Conservation (phyloP, 495 filamentous ascomycete species). For the Penicillium chermesinum region DNA sequence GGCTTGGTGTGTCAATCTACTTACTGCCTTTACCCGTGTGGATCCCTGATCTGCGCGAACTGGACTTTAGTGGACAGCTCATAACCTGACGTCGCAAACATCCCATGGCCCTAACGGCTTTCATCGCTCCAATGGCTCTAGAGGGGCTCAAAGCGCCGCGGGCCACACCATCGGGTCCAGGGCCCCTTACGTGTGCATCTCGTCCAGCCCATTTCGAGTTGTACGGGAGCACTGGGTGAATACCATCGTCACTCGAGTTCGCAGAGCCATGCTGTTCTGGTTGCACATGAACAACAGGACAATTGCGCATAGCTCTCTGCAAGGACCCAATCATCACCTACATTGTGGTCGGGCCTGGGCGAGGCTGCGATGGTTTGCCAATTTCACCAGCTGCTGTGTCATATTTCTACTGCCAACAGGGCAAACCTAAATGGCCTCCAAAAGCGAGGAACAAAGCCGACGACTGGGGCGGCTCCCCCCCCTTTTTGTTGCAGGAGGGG, state of each 20-base stretch:
- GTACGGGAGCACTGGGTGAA: too few relatives aligned
- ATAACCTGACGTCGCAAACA: constrained; percentile 17
- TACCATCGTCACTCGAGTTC: too few relatives aligned
- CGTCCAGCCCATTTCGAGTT: too few relatives aligned
- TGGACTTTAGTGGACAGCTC: constrained; percentile 22
- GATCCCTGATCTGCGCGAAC: constrained; percentile 20
- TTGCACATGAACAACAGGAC: constrained; percentile 7
- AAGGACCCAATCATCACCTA: constrained; percentile 8
- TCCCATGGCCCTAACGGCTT: constrained; percentile 1
- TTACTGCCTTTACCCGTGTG: constrained; percentile 15
- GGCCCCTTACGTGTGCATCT: constrained; percentile 10
- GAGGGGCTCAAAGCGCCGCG: background rate
- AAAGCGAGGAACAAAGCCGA: too few relatives aligned
- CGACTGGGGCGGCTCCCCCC: too few relatives aligned
- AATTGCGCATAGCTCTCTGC: constrained; percentile 1
- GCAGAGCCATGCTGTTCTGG: constrained; percentile 12
- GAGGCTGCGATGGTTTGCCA: constrained; percentile 14
- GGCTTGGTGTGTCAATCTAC: constrained; percentile 14
- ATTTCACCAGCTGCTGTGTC: constrained; percentile 21
- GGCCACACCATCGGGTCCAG: constrained; percentile 4
- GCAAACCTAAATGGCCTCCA: too few relatives aligned
- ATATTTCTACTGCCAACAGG: constrained; percentile 20
- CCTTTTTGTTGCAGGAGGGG: background rate
- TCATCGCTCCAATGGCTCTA: background rate
- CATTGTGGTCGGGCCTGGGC: background rate